phyloP scores from a whole-genome alignment of 2,329 filamentous ascomycete species.

The Stemphylium vesicarium region DNA sequence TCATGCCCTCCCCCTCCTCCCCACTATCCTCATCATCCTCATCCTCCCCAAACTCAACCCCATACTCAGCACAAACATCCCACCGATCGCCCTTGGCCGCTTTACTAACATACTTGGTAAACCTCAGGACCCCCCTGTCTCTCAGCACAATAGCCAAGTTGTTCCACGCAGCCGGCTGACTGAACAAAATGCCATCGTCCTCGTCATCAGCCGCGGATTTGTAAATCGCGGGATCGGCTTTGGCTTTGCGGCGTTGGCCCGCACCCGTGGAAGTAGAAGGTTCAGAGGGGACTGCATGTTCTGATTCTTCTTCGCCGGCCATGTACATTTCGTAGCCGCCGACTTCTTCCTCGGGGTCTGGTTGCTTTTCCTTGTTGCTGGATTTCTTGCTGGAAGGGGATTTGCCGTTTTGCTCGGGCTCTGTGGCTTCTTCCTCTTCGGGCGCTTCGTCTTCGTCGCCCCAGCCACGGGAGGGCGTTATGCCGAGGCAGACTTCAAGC shows the following conservation, averaged over 20 bases:
- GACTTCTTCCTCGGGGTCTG: conserved; percentile 60
- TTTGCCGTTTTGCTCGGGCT: conserved; percentile 50
- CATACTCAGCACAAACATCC: conserved; percentile 84
- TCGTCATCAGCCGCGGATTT: conserved; percentile 63
- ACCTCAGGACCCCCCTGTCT: conserved; percentile 84
- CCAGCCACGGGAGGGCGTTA: conserved; percentile 88
- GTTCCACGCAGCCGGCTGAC: conserved; percentile 80
- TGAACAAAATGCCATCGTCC: conserved; percentile 76
- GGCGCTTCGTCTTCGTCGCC: conserved; percentile 70
- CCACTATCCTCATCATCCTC: conserved; percentile 49
- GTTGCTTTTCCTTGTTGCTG: conserved; percentile 26
- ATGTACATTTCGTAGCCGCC: conserved; percentile 91
- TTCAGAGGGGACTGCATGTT: conserved; percentile 55
- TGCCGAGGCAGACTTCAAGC: conserved; percentile 83
- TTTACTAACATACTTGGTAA: conserved; percentile 93
- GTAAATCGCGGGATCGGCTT: conserved; percentile 83
- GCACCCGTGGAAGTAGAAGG: conserved; percentile 53
- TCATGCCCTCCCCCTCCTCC: neutral
- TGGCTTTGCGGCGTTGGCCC: conserved; percentile 53
- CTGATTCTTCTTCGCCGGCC: conserved; percentile 70
- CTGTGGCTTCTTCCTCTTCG: conserved; percentile 56
- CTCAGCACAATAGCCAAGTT: conserved; percentile 87
- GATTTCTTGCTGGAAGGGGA: conserved; percentile 35
- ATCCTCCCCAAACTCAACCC: conserved; percentile 66
- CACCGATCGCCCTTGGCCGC: conserved; percentile 86